Percentiles rank a stretch among this genome's conserved stretches.
phyloP scores from a whole-genome alignment of 495 filamentous ascomycete genomes.

The Hypoxylon intermedium region DNA sequence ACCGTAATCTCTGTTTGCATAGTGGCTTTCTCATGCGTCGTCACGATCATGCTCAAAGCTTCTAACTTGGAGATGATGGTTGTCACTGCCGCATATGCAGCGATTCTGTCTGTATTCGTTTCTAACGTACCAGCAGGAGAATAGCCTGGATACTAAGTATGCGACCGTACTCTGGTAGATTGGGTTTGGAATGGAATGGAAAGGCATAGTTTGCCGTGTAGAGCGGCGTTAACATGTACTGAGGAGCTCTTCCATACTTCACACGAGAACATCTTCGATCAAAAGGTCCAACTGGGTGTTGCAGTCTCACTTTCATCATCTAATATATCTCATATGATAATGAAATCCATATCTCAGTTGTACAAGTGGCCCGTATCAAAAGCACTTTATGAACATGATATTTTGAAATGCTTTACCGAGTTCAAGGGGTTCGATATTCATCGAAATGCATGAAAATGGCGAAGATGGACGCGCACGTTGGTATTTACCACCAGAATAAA shows the following conservation, averaged over 20 bases:
- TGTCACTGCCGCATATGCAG: slow-evolving; percentile 42
- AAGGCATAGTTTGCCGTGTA: no score
- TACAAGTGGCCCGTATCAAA: no score
- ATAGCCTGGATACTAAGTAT: no score
- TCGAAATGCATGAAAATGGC: neutral
- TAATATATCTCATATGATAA: no score
- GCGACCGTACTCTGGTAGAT: no score
- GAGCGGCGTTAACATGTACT: no score
- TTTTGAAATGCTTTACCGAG: neutral
- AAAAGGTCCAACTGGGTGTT: no score
- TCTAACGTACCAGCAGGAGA: slow-evolving; percentile 2
- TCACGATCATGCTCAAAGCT: slow-evolving; percentile 34
- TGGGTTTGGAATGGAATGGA: no score
- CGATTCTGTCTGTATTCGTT: slow-evolving; percentile 31
- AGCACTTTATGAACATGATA: neutral
- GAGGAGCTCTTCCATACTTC: no score
- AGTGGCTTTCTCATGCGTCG: neutral
- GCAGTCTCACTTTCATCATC: no score
- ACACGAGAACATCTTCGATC: no score
- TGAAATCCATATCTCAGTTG: no score
- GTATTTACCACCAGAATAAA: neutral
- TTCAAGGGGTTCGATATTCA: neutral
- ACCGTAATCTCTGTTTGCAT: neutral
- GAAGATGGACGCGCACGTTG: neutral
- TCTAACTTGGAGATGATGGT: slow-evolving; percentile 42